Base-by-base conservation (phyloP, 768 basidiomycete species). In the Mycena floridula region DNA sequence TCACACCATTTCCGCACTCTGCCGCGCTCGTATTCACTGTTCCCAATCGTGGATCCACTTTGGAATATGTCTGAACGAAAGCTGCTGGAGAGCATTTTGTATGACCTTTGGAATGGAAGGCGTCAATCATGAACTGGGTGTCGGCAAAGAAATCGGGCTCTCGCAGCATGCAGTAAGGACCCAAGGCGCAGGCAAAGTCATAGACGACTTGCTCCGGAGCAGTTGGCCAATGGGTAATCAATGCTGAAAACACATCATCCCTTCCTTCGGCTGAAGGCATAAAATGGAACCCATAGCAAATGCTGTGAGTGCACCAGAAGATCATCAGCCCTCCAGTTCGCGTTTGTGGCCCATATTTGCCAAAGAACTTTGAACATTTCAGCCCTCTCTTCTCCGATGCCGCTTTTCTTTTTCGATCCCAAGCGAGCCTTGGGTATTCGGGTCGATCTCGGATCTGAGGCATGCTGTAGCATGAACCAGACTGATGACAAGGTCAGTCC, bases 211-310 rank as follows among this genome's bases (percentile, higher is more conserved):
- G n/a, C n/a, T n/a, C n/a, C n/a, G n/a, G n/a, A n/a, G n/a, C n/a
- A n/a, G n/a, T n/a, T n/a, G n/a, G n/a, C n/a, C n/a, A n/a, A n/a
- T n/a, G n/a, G n/a, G n/a, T n/a, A n/a, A 42, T 13, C n/a, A 51
- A n/a, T 12, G 53, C 50, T 21, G 54, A 49, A 40, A 55, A 53
- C 1, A 52, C 52, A 41, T 55, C 45, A 35, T 53, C 52, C 3
- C 50, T 28, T 3, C 54, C 54, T 30, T 55, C 47, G 23, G 49
- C 46, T 6, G 27, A 23, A 1, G 52, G 49, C 21, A 55, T 51
- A 45, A 57, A 60, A 24, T 65, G 60, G 42, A 65, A 67, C 1
- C 65, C 60, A 48, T 63, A 63, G 36, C 57, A 54, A 2, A 63
- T 54, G 40, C 54, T 57, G 46, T 65, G 63, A 1, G 60, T 60